Base-by-base conservation (phyloP, 768 basidiomycete genomes). In the Mycena sanguinolenta region DNA sequence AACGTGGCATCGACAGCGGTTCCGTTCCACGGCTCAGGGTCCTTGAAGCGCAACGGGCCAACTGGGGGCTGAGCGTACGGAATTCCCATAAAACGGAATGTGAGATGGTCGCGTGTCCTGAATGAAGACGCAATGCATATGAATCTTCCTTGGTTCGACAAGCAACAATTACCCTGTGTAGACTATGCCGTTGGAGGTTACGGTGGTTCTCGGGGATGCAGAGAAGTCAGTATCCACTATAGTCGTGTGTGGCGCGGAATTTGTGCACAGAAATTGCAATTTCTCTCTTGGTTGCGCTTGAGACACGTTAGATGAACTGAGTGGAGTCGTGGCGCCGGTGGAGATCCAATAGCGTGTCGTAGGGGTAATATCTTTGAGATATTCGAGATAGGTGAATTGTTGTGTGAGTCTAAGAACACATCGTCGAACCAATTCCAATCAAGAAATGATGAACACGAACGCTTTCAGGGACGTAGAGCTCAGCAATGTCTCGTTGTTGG, bases 81-180 rank as follows among this genome's bases (percentile, higher is more conserved):
- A 42, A 86, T 79, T 19, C 84, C 84, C 46, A 83, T 76, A 76
- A 86, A 85, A 25, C 80, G 79, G 76, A 86, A 84, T 12, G 80
- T 80, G 4, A 80, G 75, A 52, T 80, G 80, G 67, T 84, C 84
- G 17, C 83, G 82, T 58, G 79, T 81, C 12, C 83, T 84, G 59
- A 12, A 17, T 27, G 13, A 46, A 27, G 42, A n/a, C n/a, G 27
- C 16, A 6, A 49, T 42, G 23, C 12, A 6, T 9, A 58, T 7
- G 13, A 13, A 23, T 34, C n/a, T n/a, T n/a, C n/a, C 19, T 27
- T 3, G 8, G 16, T 19, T 14, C 42, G 42, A 44, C 1, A 44
- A 44, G 17, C 13, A n/a, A 4, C 7, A 4, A 39, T 30, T 34
- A 74, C 74, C 74, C 74, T 3, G 67, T 70, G 38, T 67, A 74